These are phyloP conservation scores for Apodospora peruviana DNA, from an alignment of 495 filamentous ascomycete species.

Conservation along the genomic window DNA sequence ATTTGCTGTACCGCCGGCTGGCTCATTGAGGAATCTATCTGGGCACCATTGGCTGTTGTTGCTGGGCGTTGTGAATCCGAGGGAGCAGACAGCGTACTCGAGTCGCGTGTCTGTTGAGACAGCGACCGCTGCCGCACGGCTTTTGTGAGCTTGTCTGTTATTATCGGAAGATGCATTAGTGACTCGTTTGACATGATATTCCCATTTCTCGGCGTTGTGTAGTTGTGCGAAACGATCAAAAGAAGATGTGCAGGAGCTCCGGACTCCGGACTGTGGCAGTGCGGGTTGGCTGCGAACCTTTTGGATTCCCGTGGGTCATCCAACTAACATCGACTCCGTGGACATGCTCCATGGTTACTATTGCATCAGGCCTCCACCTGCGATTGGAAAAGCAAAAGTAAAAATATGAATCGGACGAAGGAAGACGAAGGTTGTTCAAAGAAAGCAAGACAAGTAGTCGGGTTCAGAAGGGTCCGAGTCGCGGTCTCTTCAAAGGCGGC, in stretches of 20 bases:
- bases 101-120: conserved; percentile 16
- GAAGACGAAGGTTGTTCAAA: background rate
- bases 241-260: background rate
- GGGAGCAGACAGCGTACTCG: conserved; percentile 3
- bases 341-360: conserved; percentile 53
- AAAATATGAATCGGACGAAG: background rate
- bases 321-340: conserved; percentile 63
- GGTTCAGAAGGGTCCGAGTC: background rate
- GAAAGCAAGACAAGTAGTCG: background rate
- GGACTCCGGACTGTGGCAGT: background rate
- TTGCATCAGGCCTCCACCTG: conserved; percentile 1
- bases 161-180: background rate
- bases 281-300: conserved; percentile 31
- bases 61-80: background rate
- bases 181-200: background rate
- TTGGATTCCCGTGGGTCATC: conserved; percentile 51
- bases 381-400: background rate
- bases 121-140: conserved; percentile 14
- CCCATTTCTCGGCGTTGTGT: background rate
- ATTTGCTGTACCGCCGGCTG: background rate
- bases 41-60: conserved; percentile 7
- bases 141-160: conserved; percentile 22
- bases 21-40: conserved; percentile 1
- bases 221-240: background rate
- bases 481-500: background rate